Base-by-base conservation (phyloP, 2,329 filamentous ascomycete species). In the Didymella sp. region DNA sequence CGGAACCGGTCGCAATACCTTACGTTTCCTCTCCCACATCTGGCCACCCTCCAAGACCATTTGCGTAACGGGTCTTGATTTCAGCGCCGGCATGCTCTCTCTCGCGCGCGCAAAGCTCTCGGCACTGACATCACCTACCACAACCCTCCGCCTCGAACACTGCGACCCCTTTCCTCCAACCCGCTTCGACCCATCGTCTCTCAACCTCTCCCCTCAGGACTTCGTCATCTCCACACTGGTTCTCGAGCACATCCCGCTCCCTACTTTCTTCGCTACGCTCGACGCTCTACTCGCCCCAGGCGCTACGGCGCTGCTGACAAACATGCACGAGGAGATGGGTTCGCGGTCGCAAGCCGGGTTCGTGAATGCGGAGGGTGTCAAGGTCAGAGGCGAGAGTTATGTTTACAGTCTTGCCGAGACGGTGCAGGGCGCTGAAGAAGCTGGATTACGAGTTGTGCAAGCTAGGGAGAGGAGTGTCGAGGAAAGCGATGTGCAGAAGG, bases 311-410 rank as follows among this genome's bases (percentile, higher is more conserved):
- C 75, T 89, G 9, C 66, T 89, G n/a, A 89, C 86, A 0, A 89
- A 89, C 65, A 89, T 89, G 87, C 87, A 89, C 69, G 73, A 80
- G 1, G 83, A 88, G 3, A 89, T 89, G 86, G 86, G 85, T 1
- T 60, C 61, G 13, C 77, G 81, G 15, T 83, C 81, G 24, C 85
- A 87, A 66, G 87, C 87, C 0, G 87, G 87, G 0, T 89, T 89
- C 64, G 77, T 85, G 12, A 84, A 86, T 6, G 73, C 72, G 17
- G 80, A 80, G 1, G 74, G 67, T 1, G 63, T 75, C 4, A 89
- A 89, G 76, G 80, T 89, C 15, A 76, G 84, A 43, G 85, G 85
- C 1, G 78, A 74, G 25, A 89, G 86, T 67, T 88, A 82, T 71
- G 80, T 80, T 37, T 81, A 89, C 75, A 79, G 76, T 12, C 69